phyloP scores from a whole-genome alignment of 441 rosid genomes.

The Aquilaria agallochum region DNA sequence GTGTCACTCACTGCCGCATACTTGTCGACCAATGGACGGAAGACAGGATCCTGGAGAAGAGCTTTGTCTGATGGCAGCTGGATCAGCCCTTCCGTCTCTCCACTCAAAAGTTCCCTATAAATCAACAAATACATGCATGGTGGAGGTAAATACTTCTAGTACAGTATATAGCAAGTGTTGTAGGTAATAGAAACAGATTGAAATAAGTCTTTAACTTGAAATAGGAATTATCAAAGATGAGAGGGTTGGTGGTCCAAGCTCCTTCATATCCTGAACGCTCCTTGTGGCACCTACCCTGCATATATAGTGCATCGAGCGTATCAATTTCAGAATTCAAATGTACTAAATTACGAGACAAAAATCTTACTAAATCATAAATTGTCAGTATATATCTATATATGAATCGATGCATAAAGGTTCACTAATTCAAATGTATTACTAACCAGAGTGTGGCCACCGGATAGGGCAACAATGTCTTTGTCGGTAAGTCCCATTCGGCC shows the following conservation, averaged over 20 bases:
- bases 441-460: constrained; percentile 66
- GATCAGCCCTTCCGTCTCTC: constrained; percentile 55
- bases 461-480: constrained; percentile 49
- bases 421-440: not conserved
- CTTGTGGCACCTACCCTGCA: constrained; percentile 62
- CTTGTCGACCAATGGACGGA: constrained; percentile 42
- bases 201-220: constrained; percentile 33
- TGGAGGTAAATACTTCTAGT: not conserved
- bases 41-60: constrained; percentile 43
- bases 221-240: constrained; percentile 54
- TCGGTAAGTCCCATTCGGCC: constrained; percentile 61
- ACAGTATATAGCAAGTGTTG: not conserved
- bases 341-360: not conserved
- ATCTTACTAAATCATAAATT: no score
- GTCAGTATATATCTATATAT: no score
- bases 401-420: no score
- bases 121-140: not conserved
- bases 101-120: constrained; percentile 45
- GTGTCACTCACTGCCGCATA: constrained; percentile 42
- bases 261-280: constrained; percentile 68
- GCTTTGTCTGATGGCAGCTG: constrained; percentile 55
- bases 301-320: not conserved
- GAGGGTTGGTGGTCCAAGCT: constrained; percentile 56
- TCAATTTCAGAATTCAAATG: not conserved
- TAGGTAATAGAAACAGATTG: not conserved